Evolutionary conservation across 371 early-diverging fungal species (phyloP).

Genomic region (Rhizopus microsporus): DNA sequence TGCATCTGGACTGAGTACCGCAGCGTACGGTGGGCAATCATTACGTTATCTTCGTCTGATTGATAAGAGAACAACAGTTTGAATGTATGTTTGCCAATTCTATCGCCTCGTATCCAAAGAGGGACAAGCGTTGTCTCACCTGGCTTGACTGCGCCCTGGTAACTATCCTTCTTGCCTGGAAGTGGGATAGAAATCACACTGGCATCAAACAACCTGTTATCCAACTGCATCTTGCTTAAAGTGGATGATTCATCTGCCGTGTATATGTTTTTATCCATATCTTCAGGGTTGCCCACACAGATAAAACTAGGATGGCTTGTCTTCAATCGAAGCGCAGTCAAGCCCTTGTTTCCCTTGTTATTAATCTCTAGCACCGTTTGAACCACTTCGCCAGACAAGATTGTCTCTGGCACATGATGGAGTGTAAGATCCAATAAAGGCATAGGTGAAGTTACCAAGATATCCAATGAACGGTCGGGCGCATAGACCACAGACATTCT

Average conservation of each 20-base stretch:
- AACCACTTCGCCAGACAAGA: constrained; percentile 85
- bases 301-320: constrained; percentile 89
- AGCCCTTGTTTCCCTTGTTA: constrained; percentile 80
- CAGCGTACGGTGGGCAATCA: constrained; percentile 69
- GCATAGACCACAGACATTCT: constrained; percentile 59
- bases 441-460: constrained; percentile 81
- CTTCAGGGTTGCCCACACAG: constrained; percentile 62
- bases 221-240: constrained; percentile 7
- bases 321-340: constrained; percentile 71
- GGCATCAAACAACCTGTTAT: constrained; percentile 41
- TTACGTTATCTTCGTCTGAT: constrained; percentile 68
- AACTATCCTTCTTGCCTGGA: constrained; percentile 30
- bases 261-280: constrained; percentile 48
- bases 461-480: constrained; percentile 68
- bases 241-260: constrained; percentile 2
- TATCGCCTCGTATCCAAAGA: constrained; percentile 89
- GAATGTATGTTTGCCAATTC: constrained; percentile 84
- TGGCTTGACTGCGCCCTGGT: constrained; percentile 56
- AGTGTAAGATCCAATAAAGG: constrained; percentile 82
- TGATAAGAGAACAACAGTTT: constrained; percentile 70
- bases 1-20: constrained; percentile 60
- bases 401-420: constrained; percentile 71
- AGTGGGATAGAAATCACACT: constrained; percentile 48
- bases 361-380: constrained; percentile 72
- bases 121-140: constrained; percentile 78